Evolutionary conservation across 129 eudicot species (phyloP).

Genomic region (Silybum marianum): DNA sequence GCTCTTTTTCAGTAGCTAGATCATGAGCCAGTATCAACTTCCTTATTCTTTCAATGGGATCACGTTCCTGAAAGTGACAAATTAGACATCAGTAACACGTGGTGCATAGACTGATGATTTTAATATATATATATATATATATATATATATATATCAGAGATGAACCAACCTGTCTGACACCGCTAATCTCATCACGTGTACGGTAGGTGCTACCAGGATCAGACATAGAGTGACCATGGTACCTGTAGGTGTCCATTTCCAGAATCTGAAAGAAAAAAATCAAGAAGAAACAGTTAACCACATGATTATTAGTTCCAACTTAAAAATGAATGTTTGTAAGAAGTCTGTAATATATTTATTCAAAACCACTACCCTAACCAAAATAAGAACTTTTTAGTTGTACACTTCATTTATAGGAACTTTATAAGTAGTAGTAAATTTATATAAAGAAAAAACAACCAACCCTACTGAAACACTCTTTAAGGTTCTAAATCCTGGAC

Average conservation of each 20-base stretch:
- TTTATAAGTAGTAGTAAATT: background rate
- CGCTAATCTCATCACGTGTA: conserved; percentile 92
- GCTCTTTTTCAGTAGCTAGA: conserved; percentile 79
- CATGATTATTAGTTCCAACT: background rate
- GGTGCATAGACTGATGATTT: background rate
- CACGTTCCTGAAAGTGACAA: conserved; percentile 72
- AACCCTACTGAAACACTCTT: background rate
- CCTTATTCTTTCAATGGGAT: conserved; percentile 89
- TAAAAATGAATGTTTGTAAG: background rate
- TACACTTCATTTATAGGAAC: background rate
- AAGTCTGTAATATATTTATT: background rate
- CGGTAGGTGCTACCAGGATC: conserved; percentile 99
- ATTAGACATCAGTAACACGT: background rate
- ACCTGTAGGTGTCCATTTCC: conserved; percentile 98
- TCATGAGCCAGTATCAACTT: conserved; percentile 85
- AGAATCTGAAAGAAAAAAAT: conserved; percentile 69
- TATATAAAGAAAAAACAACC: background rate
- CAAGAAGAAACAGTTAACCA: background rate
- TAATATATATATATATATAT: too few relatives aligned
- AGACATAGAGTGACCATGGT: conserved; percentile 99
- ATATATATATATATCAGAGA: background rate
- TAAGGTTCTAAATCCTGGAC: background rate
- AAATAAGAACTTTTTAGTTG: background rate
- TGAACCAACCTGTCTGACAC: conserved; percentile 79
- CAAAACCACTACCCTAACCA: background rate